Conservation (phyloP, 305 asterid species). For the Ilex paraguariensis region DNA sequence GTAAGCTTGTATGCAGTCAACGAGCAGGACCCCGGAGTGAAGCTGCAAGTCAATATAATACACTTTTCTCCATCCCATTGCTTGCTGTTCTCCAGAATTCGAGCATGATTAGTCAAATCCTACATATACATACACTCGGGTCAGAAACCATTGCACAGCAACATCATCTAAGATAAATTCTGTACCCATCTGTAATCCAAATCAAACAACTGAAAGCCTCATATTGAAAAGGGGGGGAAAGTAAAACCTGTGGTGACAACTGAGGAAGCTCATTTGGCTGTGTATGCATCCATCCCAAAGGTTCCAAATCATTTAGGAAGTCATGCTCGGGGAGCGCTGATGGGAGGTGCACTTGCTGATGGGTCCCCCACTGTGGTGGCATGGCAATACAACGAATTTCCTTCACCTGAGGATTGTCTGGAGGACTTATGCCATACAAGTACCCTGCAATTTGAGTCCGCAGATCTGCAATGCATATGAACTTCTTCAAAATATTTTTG, state of each 20-base stretch:
- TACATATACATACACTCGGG: conserved; percentile 16
- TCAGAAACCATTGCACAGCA: conserved; percentile 1
- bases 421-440: conserved; percentile 94
- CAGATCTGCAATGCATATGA: conserved; percentile 94
- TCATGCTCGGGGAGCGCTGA: conserved; percentile 93
- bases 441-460: conserved; percentile 96
- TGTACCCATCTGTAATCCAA: neutral
- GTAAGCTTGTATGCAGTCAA: conserved; percentile 92
- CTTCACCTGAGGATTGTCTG: conserved; percentile 99
- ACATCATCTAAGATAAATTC: neutral
- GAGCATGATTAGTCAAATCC: conserved; percentile 87
- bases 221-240: neutral
- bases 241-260: conserved; percentile 84
- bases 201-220: neutral
- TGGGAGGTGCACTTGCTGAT: conserved; percentile 94
- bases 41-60: conserved; percentile 94
- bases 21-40: conserved; percentile 98
- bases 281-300: conserved; percentile 99
- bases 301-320: conserved; percentile 91
- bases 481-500: conserved; percentile 92
- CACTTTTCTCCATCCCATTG: conserved; percentile 99
- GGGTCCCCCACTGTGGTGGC: conserved; percentile 99
- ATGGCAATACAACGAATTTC: conserved; percentile 96
- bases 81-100: conserved; percentile 72
- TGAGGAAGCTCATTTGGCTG: conserved; percentile 99